phyloP scores from a whole-genome alignment of 768 basidiomycete genomes.

The Podaxis sp. region DNA sequence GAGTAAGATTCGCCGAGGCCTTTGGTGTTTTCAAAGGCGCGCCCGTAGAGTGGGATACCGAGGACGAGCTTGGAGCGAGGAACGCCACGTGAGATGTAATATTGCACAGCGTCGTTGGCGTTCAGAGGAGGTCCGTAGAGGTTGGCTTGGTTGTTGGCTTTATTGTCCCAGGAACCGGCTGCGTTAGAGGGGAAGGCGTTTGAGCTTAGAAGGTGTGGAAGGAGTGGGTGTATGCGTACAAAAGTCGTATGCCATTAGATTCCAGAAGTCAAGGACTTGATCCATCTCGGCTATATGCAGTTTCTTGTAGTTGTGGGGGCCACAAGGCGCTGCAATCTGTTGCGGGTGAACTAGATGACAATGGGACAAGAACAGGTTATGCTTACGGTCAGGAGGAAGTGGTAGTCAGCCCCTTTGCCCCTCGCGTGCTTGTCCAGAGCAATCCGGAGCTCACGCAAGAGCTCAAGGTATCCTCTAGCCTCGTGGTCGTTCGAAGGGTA shows the following conservation, averaged over 20 bases:
- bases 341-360: conserved; percentile 5
- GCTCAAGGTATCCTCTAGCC: conserved; percentile 80
- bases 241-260: conserved; percentile 93
- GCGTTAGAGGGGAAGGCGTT: not conserved
- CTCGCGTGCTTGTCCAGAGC: conserved; percentile 75
- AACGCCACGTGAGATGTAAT: conserved; percentile 74
- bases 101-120: conserved; percentile 62
- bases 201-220: conserved; percentile 3
- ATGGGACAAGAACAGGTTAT: not conserved
- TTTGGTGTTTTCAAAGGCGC: conserved; percentile 82
- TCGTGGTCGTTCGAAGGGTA: conserved; percentile 81
- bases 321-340: conserved; percentile 92
- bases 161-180: conserved; percentile 78
- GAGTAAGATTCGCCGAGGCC: conserved; percentile 81
- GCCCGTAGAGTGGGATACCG: conserved; percentile 92
- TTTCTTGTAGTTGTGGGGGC: conserved; percentile 80
- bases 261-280: conserved; percentile 90
- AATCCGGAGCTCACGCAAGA: conserved; percentile 72
- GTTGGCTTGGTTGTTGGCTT: conserved; percentile 85
- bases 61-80: conserved; percentile 78
- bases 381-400: conserved; percentile 74
- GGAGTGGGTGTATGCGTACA: conserved; percentile 38
- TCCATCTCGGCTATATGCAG: conserved; percentile 85
- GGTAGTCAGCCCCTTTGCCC: conserved; percentile 54
- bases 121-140: conserved; percentile 68